Conservation (phyloP, 345 rosid species). For the Aethionema arabicum region DNA sequence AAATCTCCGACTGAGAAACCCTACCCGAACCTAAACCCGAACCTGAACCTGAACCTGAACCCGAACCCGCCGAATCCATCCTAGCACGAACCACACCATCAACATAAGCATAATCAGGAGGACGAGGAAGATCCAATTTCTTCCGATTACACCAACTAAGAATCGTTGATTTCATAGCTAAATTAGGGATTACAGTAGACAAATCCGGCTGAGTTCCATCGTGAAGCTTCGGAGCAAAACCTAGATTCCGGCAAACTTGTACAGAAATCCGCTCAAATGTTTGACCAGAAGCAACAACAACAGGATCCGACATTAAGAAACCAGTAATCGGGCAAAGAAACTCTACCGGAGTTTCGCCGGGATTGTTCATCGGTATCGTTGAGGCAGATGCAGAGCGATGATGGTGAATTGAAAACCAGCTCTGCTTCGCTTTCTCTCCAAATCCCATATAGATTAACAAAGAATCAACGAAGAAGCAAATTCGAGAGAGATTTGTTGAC, state of each 20-base stretch:
- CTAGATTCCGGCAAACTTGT: slow-evolving; percentile 58
- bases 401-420: slow-evolving; percentile 60
- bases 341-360: slow-evolving; percentile 51
- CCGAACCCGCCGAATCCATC: slow-evolving; percentile 35
- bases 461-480: background rate
- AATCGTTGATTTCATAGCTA: slow-evolving; percentile 64
- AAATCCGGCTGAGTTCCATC: slow-evolving; percentile 61
- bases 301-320: slow-evolving; percentile 72
- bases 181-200: slow-evolving; percentile 59
- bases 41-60: slow-evolving; percentile 28
- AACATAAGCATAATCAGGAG: slow-evolving; percentile 50
- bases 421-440: slow-evolving; percentile 48
- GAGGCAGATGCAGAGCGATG: slow-evolving; percentile 41
- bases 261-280: slow-evolving; percentile 72
- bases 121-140: slow-evolving; percentile 37
- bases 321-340: slow-evolving; percentile 68
- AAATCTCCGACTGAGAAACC: slow-evolving; percentile 62
- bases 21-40: slow-evolving; percentile 37
- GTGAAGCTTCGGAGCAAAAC: slow-evolving; percentile 46
- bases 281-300: slow-evolving; percentile 80
- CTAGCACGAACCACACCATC: slow-evolving; percentile 50
- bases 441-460: slow-evolving; percentile 41
- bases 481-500: background rate
- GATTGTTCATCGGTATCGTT: slow-evolving; percentile 13
- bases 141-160: slow-evolving; percentile 57